phyloP scores from a whole-genome alignment of 1,284 basidiomycete species.

The Naganishia albida region DNA sequence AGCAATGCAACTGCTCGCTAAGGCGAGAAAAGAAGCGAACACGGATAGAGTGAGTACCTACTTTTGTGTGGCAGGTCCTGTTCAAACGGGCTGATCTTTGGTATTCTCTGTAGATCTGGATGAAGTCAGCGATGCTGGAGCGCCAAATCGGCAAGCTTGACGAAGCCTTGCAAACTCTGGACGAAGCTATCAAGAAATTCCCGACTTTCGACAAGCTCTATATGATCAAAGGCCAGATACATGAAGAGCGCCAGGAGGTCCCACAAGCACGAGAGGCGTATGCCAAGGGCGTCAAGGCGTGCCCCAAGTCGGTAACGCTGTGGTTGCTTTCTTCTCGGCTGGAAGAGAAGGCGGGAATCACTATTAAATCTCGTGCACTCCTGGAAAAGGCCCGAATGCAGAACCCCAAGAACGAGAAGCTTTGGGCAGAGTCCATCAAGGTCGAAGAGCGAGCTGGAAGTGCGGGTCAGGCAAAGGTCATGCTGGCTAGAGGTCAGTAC shows the following conservation, averaged over 20 bases:
- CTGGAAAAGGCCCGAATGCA: conserved; percentile 85
- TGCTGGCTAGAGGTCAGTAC: conserved; percentile 70
- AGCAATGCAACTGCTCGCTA: conserved; percentile 79
- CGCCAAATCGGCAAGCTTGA: conserved; percentile 76
- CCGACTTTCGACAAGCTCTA: conserved; percentile 87
- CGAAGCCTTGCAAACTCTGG: conserved; percentile 72
- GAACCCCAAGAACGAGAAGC: conserved; percentile 75
- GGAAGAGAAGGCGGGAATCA: conserved; percentile 82
- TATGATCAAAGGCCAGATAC: conserved; percentile 93
- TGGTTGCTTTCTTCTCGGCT: conserved; percentile 87
- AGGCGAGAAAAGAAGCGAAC: conserved; percentile 84
- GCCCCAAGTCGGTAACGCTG: conserved; percentile 75
- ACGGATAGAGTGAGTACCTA: conserved; percentile 72
- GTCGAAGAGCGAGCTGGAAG: conserved; percentile 86
- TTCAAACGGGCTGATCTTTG: not conserved
- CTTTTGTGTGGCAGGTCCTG: not conserved
- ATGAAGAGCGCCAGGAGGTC: conserved; percentile 64
- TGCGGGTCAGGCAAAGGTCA: conserved; percentile 74
- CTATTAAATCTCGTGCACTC: conserved; percentile 89
- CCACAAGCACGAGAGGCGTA: conserved; percentile 73
- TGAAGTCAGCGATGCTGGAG: conserved; percentile 95
- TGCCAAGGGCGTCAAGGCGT: conserved; percentile 76
- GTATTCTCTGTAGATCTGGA: conserved; percentile 74
- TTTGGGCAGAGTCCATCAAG: conserved; percentile 88
- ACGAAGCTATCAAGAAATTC: conserved; percentile 76